Evolutionary conservation across 805 yeast genomes (phyloP).

Genomic region (Candida gorgasii): DNA sequence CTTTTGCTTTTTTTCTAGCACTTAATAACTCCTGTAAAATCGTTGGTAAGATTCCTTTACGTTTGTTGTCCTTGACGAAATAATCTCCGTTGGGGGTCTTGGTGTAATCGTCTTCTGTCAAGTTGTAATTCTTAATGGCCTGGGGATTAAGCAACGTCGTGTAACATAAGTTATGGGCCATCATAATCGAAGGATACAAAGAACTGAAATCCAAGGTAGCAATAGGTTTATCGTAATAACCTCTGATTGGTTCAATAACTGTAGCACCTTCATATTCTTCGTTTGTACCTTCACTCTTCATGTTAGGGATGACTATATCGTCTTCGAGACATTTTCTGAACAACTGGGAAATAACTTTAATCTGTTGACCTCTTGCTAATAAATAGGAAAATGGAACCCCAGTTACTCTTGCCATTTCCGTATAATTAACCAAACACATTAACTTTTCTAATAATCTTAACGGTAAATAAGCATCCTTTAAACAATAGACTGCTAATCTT

Average conservation of each 20-base stretch:
- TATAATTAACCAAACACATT: slow-evolving; percentile 95
- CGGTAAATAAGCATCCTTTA: slow-evolving; percentile 94
- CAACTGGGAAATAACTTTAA: slow-evolving; percentile 92
- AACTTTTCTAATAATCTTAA: slow-evolving; percentile 83
- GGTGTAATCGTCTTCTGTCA: slow-evolving; percentile 76
- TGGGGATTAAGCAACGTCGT: slow-evolving; percentile 78
- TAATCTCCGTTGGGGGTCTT: slow-evolving; percentile 89
- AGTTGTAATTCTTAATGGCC: slow-evolving; percentile 62
- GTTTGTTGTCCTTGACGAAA: slow-evolving; percentile 67
- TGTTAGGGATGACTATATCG: slow-evolving; percentile 86
- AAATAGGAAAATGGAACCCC: slow-evolving; percentile 96
- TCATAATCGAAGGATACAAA: slow-evolving; percentile 96
- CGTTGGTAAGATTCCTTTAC: slow-evolving; percentile 89
- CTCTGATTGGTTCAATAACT: slow-evolving; percentile 94
- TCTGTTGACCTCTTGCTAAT: slow-evolving; percentile 92
- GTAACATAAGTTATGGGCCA: slow-evolving; percentile 97
- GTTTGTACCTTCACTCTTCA: slow-evolving; percentile 74
- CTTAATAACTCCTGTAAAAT: slow-evolving; percentile 83
- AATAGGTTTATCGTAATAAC: slow-evolving; percentile 95
- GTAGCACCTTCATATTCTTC: slow-evolving; percentile 99
- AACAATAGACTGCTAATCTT: slow-evolving; percentile 93
- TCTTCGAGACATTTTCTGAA: slow-evolving; percentile 89
- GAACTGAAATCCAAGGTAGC: slow-evolving; percentile 98
- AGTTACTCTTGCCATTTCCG: slow-evolving; percentile 99
- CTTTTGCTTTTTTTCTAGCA: slow-evolving; percentile 93